These are phyloP conservation scores for Aquilaria sinensis DNA, from an alignment of 345 rosid species.

Conservation along the genomic window DNA sequence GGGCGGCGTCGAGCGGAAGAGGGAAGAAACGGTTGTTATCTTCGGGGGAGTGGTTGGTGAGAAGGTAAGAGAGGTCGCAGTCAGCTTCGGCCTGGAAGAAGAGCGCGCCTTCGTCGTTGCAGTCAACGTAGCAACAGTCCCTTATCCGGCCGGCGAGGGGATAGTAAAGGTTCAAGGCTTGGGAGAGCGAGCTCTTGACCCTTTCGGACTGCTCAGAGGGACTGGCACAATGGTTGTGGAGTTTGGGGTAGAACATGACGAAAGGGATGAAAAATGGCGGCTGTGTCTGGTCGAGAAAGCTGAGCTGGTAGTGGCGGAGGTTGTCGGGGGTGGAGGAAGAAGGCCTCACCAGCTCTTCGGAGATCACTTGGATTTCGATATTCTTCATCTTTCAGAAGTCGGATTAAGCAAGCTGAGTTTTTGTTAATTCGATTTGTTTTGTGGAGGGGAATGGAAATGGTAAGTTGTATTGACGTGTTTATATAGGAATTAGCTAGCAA, in stretches of 20 bases:
- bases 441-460: too few species aligned
- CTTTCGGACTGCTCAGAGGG: too few species aligned
- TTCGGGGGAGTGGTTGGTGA: slow-evolving; percentile 6
- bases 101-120: slow-evolving; percentile 25
- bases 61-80: slow-evolving; percentile 12
- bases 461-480: too few species aligned
- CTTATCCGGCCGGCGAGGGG: slow-evolving; percentile 27
- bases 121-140: slow-evolving; percentile 13
- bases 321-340: slow-evolving; percentile 24
- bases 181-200: slow-evolving; percentile 15
- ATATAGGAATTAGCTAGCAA: too few species aligned
- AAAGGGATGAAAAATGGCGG: slow-evolving; percentile 21
- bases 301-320: slow-evolving; percentile 23
- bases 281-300: slow-evolving; percentile 24
- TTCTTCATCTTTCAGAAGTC: not conserved
- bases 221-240: too few species aligned
- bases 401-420: too few species aligned
- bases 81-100: slow-evolving; percentile 13
- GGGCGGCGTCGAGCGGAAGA: not conserved
- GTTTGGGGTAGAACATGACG: slow-evolving; percentile 17
- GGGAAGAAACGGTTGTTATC: slow-evolving; percentile 12
- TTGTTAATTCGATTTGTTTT: too few species aligned
- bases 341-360: slow-evolving; percentile 21
- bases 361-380: slow-evolving; percentile 14
- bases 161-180: slow-evolving; percentile 21